A percentile compares a stretch with the other conserved stretches of the same genome.
Evolutionary conservation across 495 filamentous ascomycete species (phyloP).

Genomic region (Talaromyces liani): DNA sequence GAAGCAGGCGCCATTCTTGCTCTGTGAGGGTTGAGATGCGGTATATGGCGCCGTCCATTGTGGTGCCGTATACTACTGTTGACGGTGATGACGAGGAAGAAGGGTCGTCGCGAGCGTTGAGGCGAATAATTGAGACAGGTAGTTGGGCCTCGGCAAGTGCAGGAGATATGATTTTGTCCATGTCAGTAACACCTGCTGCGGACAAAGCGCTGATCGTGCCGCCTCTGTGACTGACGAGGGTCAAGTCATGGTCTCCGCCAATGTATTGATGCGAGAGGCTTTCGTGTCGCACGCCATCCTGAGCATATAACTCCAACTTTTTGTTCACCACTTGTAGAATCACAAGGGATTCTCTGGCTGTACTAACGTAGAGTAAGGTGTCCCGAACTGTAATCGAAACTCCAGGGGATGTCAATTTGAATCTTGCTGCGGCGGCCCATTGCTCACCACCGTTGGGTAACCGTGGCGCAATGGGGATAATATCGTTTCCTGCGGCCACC

Average conservation of each 20-base stretch:
- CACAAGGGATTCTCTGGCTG: conserved; percentile 31
- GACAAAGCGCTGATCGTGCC: conserved; percentile 27
- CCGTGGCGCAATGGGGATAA: conserved; percentile 29
- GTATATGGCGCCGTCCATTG: conserved; percentile 57
- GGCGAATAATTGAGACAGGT: conserved; percentile 25
- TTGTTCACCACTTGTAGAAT: conserved; percentile 27
- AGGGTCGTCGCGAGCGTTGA: conserved; percentile 15
- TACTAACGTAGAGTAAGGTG: conserved; percentile 36
- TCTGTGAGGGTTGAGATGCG: conserved; percentile 50
- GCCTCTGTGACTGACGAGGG: conserved; percentile 26
- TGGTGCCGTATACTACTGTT: conserved; percentile 44
- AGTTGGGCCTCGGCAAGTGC: conserved; percentile 26
- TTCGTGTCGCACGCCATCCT: conserved; percentile 26
- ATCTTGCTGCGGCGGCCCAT: conserved; percentile 25
- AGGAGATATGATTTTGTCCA: conserved; percentile 18
- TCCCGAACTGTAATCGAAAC: conserved; percentile 33
- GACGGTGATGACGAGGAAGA: conserved; percentile 4
- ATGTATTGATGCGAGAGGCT: conserved; percentile 33
- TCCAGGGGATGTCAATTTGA: conserved; percentile 31
- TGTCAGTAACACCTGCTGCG: conserved; percentile 15
- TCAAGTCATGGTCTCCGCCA: conserved; percentile 21
- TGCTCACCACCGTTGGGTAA: conserved; percentile 17
- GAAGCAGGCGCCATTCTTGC: conserved; percentile 52
- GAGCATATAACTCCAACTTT: conserved; percentile 23
- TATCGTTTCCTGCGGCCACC: conserved; percentile 28